These are phyloP conservation scores for Rhizophagus clarus DNA, from an alignment of 192 early-diverging fungal genomes.

Conservation along the genomic window DNA sequence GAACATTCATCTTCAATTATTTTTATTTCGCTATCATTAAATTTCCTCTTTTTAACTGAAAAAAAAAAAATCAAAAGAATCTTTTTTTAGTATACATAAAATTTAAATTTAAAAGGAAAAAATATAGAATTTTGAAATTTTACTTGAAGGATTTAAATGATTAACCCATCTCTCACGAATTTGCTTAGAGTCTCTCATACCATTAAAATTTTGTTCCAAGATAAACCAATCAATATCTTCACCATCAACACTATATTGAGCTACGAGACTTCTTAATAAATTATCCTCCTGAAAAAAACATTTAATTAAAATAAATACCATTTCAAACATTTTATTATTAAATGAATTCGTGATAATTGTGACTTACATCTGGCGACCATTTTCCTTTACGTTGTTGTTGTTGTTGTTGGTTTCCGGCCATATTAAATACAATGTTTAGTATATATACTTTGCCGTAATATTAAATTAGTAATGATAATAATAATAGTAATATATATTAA, in stretches of 20 bases:
- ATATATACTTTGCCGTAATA: too few relatives aligned
- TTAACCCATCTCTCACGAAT: background rate
- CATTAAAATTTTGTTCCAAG: background rate
- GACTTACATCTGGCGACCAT: too few relatives aligned
- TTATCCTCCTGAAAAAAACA: background rate
- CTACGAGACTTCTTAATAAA: background rate
- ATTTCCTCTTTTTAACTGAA: background rate
- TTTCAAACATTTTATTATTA: too few relatives aligned
- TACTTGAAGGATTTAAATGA: background rate
- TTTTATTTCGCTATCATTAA: background rate
- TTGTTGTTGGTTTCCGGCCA: too few relatives aligned
- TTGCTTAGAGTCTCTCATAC: background rate
- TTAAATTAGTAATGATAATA: too few relatives aligned
- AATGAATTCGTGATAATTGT: too few relatives aligned
- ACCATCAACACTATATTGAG: background rate
- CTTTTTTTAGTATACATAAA: background rate
- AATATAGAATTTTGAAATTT: background rate
- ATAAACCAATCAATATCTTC: background rate
- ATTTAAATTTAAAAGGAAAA: background rate
- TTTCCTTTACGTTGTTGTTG: too few relatives aligned
- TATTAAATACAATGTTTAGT: too few relatives aligned
- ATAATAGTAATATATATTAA: too few relatives aligned
- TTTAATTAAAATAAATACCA: background rate
- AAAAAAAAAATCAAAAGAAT: background rate
- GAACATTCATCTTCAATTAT: background rate